Percentiles rank a stretch among this genome's conserved stretches.
These are phyloP conservation scores for Aspergillus piperis DNA, from an alignment of 2,329 filamentous ascomycete species.

Conservation along the genomic window DNA sequence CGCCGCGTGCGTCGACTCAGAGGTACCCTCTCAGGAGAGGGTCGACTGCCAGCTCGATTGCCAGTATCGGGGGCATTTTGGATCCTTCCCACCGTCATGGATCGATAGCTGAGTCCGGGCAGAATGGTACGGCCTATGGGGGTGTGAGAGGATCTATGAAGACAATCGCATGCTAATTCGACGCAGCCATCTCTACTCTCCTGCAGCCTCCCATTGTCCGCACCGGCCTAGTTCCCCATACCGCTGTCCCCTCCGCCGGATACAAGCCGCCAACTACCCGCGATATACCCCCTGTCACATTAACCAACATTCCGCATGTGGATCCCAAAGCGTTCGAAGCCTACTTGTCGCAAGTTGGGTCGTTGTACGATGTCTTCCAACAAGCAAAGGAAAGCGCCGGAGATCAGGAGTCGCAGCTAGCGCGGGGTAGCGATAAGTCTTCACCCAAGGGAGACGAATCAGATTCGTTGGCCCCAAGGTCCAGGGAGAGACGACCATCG, in stretches of 20 bases:
- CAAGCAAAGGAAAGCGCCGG: conserved; percentile 77
- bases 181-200: conserved; percentile 83
- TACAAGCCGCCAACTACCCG: conserved; percentile 81
- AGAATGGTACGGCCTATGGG: conserved; percentile 64
- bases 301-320: conserved; percentile 84
- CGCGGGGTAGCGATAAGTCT: conserved; percentile 48
- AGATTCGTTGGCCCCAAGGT: conserved; percentile 50
- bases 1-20: conserved; percentile 36
- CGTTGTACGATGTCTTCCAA: conserved; percentile 84
- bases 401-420: conserved; percentile 54
- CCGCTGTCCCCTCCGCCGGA: conserved; percentile 65
- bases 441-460: conserved; percentile 51
- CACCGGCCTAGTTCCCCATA: conserved; percentile 81
- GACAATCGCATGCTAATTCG: conserved; percentile 14
- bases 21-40: conserved; percentile 60
- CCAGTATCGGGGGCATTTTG: conserved; percentile 80
- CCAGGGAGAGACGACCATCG: conserved; percentile 45
- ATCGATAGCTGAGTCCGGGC: conserved; percentile 71
- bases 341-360: conserved; percentile 82
- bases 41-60: conserved; percentile 84
- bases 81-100: conserved; percentile 65
- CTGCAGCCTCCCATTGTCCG: conserved; percentile 86
- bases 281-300: conserved; percentile 89
- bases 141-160: not conserved
- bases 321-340: conserved; percentile 77